Percentiles rank a stretch among this genome's conserved stretches.
Conservation (phyloP, 1,284 basidiomycete genomes). For the Testicularia cyperi region DNA sequence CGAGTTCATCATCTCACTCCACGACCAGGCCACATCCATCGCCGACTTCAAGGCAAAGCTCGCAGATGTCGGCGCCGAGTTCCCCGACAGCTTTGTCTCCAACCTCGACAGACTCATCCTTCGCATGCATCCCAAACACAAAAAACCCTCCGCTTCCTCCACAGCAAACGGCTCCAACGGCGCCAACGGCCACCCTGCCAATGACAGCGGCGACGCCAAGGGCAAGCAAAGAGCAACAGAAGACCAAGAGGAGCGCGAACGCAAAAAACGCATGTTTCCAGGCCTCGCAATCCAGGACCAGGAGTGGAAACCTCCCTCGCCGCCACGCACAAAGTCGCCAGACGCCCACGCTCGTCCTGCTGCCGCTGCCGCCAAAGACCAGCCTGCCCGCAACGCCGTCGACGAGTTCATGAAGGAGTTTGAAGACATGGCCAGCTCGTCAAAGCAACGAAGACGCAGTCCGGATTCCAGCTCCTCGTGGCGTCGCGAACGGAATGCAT, state of each 20-base stretch:
- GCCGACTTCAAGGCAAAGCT: constrained; percentile 80
- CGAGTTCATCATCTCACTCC: constrained; percentile 90
- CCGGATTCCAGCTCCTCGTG: no score
- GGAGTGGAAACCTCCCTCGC: constrained; percentile 62
- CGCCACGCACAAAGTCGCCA: no score
- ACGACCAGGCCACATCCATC: constrained; percentile 77
- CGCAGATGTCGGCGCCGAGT: constrained; percentile 77
- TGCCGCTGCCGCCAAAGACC: constrained; percentile 36
- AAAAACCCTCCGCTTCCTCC: constrained; percentile 17
- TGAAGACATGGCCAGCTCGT: constrained; percentile 66
- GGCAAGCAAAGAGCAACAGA: constrained; percentile 62
- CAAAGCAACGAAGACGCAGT: neutral
- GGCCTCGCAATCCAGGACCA: constrained; percentile 83
- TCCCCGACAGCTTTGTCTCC: constrained; percentile 84
- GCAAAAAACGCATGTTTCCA: constrained; percentile 82
- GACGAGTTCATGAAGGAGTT: constrained; percentile 83
- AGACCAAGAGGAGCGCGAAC: constrained; percentile 68
- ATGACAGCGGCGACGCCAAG: no score
- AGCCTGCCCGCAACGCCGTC: constrained; percentile 70
- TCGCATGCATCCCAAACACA: constrained; percentile 89
- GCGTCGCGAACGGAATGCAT: no score
- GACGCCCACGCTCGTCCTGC: no score
- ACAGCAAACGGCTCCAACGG: constrained; percentile 57
- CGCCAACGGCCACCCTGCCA: constrained; percentile 51
- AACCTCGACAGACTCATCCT: constrained; percentile 92